Conservation (phyloP, 2,329 filamentous ascomycete genomes). For the Aspergillus fructus region DNA sequence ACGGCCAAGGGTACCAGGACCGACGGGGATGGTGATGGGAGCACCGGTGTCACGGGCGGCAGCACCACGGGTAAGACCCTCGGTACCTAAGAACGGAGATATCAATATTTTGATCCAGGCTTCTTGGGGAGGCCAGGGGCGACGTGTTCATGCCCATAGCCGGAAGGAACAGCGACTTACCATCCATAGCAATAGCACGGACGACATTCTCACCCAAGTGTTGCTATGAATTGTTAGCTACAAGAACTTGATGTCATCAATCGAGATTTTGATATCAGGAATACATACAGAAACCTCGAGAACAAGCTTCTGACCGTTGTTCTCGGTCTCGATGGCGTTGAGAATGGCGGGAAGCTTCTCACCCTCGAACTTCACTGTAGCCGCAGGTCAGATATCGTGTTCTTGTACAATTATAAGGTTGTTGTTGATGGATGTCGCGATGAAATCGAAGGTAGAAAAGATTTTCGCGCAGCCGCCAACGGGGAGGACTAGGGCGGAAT, state of each 20-base stretch:
- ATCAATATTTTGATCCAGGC: constrained; percentile 19
- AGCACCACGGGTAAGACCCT: constrained; percentile 95
- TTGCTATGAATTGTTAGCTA: constrained; percentile 64
- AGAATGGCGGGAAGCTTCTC: constrained; percentile 95
- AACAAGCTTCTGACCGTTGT: constrained; percentile 90
- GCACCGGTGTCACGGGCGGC: constrained; percentile 83
- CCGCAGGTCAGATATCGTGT: constrained; percentile 30
- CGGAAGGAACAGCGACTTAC: constrained; percentile 54
- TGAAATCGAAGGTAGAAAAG: constrained; percentile 40
- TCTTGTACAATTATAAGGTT: constrained; percentile 25
- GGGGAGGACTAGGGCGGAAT: constrained; percentile 18
- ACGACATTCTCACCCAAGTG: constrained; percentile 99
- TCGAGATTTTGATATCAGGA: constrained; percentile 6
- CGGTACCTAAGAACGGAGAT: constrained; percentile 68
- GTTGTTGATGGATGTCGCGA: constrained; percentile 33
- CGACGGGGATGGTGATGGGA: constrained; percentile 96
- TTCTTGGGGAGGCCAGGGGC: neutral
- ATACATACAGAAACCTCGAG: constrained; percentile 89
- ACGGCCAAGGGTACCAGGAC: constrained; percentile 88
- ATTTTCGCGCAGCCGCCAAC: constrained; percentile 39
- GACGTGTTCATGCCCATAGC: neutral
- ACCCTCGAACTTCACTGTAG: constrained; percentile 89
- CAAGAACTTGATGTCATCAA: constrained; percentile 17
- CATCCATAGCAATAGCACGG: constrained; percentile 99
- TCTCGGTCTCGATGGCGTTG: constrained; percentile 89